phyloP scores from a whole-genome alignment of 2,329 filamentous ascomycete species.

The Bipolaris oryzae region DNA sequence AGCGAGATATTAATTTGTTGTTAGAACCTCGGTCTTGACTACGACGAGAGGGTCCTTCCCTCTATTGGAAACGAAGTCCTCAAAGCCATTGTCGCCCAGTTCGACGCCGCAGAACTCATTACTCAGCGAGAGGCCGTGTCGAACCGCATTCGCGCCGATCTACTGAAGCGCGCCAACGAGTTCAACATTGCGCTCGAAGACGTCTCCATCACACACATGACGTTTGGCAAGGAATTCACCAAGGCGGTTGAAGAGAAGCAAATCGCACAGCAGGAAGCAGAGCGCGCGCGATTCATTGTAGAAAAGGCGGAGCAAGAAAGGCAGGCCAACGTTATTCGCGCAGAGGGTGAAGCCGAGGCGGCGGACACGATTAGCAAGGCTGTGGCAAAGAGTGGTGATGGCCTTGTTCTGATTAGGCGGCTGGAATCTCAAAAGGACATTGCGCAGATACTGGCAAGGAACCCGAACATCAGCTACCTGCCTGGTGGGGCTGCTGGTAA shows the following conservation, averaged over 20 bases:
- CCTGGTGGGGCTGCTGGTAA: constrained; percentile 70
- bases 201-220: constrained; percentile 99
- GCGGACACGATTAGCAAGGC: constrained; percentile 95
- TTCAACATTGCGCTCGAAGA: constrained; percentile 99
- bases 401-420: constrained; percentile 92
- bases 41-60: constrained; percentile 73
- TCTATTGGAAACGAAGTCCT: constrained; percentile 63
- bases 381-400: constrained; percentile 90
- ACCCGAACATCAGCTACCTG: constrained; percentile 95
- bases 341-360: constrained; percentile 96
- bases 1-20: background rate
- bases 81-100: constrained; percentile 61
- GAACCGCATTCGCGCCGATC: constrained; percentile 89
- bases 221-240: constrained; percentile 98
- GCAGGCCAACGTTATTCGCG: constrained; percentile 97
- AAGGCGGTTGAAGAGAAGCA: constrained; percentile 99
- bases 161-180: constrained; percentile 89
- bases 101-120: constrained; percentile 71
- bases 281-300: constrained; percentile 96
- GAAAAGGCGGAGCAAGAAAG: constrained; percentile 98
- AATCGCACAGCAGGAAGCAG: constrained; percentile 98
- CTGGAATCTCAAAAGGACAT: constrained; percentile 98
- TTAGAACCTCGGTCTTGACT: constrained; percentile 94
- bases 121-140: constrained; percentile 97
- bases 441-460: constrained; percentile 82